Conservation (phyloP, 2,329 filamentous ascomycete genomes). For the Didymella exigua region DNA sequence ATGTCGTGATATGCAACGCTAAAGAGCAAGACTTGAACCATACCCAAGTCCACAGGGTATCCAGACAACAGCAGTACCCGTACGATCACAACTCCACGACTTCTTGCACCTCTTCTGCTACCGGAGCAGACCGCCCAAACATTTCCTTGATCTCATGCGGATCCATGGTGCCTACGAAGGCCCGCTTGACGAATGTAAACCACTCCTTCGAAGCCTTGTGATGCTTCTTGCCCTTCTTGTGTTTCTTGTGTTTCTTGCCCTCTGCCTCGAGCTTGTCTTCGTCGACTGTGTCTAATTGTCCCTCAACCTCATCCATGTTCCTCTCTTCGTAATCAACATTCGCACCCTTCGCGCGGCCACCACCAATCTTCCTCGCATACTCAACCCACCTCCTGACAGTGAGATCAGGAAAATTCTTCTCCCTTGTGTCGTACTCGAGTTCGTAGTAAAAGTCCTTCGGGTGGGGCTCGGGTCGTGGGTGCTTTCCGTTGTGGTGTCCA, state of each 20-base stretch:
- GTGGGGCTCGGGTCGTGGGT: constrained; percentile 58
- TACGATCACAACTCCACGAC: constrained; percentile 28
- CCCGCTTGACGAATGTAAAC: constrained; percentile 76
- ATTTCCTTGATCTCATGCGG: constrained; percentile 65
- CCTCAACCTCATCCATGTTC: constrained; percentile 31
- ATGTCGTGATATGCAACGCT: constrained; percentile 18
- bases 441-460: constrained; percentile 73
- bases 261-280: constrained; percentile 21
- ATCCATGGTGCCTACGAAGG: constrained; percentile 77
- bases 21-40: constrained; percentile 7
- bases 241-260: constrained; percentile 54
- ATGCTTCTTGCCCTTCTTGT: constrained; percentile 60
- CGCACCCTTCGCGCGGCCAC: constrained; percentile 43
- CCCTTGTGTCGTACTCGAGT: constrained; percentile 85
- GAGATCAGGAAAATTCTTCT: constrained; percentile 79
- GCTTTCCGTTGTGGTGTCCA: constrained; percentile 60
- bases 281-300: constrained; percentile 39
- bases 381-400: constrained; percentile 82
- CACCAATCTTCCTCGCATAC: constrained; percentile 78
- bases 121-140: constrained; percentile 22
- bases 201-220: constrained; percentile 67
- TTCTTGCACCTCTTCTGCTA: constrained; percentile 10
- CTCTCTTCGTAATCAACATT: constrained; percentile 27
- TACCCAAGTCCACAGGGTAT: not conserved
- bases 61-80: not conserved